These are phyloP conservation scores for Fusarium succisae DNA, from an alignment of 2,329 filamentous ascomycete species.

Conservation along the genomic window DNA sequence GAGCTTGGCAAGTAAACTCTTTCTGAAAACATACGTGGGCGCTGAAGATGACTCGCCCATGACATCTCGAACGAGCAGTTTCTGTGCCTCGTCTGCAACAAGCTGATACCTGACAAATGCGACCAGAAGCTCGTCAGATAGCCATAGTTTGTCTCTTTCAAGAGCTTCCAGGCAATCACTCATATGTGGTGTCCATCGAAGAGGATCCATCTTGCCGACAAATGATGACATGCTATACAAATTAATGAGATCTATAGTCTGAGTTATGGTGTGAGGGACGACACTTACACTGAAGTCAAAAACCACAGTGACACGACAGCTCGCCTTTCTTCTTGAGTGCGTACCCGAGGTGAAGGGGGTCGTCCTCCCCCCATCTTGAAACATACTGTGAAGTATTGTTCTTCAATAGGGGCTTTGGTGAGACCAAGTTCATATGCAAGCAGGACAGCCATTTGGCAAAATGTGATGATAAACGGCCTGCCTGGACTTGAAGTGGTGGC, in stretches of 20 bases:
- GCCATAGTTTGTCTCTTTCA: conserved; percentile 54
- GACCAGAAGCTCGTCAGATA: conserved; percentile 59
- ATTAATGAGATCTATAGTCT: conserved; percentile 1
- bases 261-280: background rate
- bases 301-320: conserved; percentile 59
- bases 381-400: conserved; percentile 49
- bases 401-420: conserved; percentile 50
- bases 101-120: conserved; percentile 51
- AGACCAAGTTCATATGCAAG: conserved; percentile 59
- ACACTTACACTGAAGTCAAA: conserved; percentile 48
- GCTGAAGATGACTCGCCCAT: conserved; percentile 39
- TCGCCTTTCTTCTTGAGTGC: conserved; percentile 61
- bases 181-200: conserved; percentile 68
- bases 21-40: conserved; percentile 48
- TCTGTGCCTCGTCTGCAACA: conserved; percentile 52
- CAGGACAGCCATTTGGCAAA: conserved; percentile 54
- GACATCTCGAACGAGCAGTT: conserved; percentile 44
- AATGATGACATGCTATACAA: conserved; percentile 47
- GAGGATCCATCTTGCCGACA: conserved; percentile 58
- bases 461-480: conserved; percentile 57
- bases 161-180: conserved; percentile 64
- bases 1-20: conserved; percentile 43
- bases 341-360: conserved; percentile 42
- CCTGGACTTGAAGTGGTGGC: conserved; percentile 49
- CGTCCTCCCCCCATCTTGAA: conserved; percentile 48